Percentiles rank a stretch among this genome's conserved stretches.
These are phyloP conservation scores for Alternaria sp. DNA, from an alignment of 2,329 filamentous ascomycete species.

Conservation along the genomic window DNA sequence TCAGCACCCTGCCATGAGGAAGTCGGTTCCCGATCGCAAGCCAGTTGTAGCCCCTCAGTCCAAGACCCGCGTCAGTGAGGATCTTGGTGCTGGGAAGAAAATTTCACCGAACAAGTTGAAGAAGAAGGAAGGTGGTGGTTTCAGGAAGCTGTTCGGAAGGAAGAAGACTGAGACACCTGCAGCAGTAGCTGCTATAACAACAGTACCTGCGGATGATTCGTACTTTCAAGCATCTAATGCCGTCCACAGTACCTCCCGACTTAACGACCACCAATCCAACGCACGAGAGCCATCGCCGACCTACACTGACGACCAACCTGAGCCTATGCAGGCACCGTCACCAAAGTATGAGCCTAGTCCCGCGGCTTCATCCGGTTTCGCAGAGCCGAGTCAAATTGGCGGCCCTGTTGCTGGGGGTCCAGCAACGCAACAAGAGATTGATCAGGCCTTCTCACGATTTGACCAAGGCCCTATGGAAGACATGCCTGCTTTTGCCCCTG, in stretches of 20 bases:
- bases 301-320: slow-evolving; percentile 31
- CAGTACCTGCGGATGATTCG: slow-evolving; percentile 30
- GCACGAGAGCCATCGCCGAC: slow-evolving; percentile 40
- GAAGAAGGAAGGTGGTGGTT: slow-evolving; percentile 50
- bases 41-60: slow-evolving; percentile 22
- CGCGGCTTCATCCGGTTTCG: slow-evolving; percentile 29
- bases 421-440: slow-evolving; percentile 67
- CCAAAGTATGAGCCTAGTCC: slow-evolving; percentile 40
- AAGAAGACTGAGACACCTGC: slow-evolving; percentile 45
- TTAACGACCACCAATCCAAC: slow-evolving; percentile 35
- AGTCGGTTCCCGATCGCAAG: slow-evolving; percentile 39
- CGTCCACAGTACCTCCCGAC: slow-evolving; percentile 37
- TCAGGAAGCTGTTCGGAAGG: slow-evolving; percentile 53
- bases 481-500: slow-evolving; percentile 81
- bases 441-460: slow-evolving; percentile 72
- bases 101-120: slow-evolving; percentile 48
- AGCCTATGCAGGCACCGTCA: slow-evolving; percentile 33
- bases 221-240: slow-evolving; percentile 33
- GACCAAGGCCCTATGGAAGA: slow-evolving; percentile 89
- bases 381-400: slow-evolving; percentile 53
- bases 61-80: slow-evolving; percentile 33
- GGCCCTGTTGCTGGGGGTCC: slow-evolving; percentile 64
- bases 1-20: slow-evolving; percentile 56
- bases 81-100: slow-evolving; percentile 39
- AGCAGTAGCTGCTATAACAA: slow-evolving; percentile 23